phyloP scores from a whole-genome alignment of 1,284 basidiomycete genomes.

The Hemileia vastatrix region DNA sequence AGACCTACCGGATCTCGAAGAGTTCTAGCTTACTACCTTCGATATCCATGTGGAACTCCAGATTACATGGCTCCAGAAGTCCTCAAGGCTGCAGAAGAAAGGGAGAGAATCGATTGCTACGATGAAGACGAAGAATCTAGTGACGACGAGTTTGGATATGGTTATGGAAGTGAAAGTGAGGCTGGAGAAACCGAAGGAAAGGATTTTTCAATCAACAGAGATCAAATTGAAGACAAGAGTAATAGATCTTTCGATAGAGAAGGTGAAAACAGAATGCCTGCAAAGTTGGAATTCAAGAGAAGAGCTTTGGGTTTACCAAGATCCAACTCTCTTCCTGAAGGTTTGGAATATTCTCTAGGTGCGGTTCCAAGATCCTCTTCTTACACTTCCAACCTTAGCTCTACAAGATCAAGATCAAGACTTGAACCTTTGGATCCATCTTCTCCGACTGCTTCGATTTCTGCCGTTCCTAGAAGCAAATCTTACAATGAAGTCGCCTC shows the following conservation, averaged over 20 bases:
- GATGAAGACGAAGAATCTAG: not conserved
- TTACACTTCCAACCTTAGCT: not conserved
- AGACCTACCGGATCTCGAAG: not conserved
- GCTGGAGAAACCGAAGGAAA: not conserved
- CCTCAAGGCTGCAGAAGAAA: slow-evolving; percentile 34
- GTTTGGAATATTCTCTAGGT: not conserved
- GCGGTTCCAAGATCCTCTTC: not conserved
- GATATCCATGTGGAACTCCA: slow-evolving; percentile 35
- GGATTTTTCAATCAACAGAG: not conserved
- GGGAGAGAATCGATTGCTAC: not conserved
- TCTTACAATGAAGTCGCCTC: not conserved
- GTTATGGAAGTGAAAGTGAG: slow-evolving; percentile 15
- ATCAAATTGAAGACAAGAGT: not conserved
- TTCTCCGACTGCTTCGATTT: not conserved
- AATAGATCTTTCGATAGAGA: not conserved
- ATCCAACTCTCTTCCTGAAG: not conserved
- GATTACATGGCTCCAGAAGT: slow-evolving; percentile 43
- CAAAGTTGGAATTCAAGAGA: not conserved
- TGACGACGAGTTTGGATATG: not conserved
- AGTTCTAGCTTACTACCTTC: not conserved
- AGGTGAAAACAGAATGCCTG: not conserved
- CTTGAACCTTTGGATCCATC: not conserved
- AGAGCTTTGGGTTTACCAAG: not conserved
- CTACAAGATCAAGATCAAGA: not conserved
- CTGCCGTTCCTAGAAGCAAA: not conserved